These are phyloP conservation scores for Pythium brassicae DNA, from an alignment of 352 stramenopile species.

Conservation along the genomic window DNA sequence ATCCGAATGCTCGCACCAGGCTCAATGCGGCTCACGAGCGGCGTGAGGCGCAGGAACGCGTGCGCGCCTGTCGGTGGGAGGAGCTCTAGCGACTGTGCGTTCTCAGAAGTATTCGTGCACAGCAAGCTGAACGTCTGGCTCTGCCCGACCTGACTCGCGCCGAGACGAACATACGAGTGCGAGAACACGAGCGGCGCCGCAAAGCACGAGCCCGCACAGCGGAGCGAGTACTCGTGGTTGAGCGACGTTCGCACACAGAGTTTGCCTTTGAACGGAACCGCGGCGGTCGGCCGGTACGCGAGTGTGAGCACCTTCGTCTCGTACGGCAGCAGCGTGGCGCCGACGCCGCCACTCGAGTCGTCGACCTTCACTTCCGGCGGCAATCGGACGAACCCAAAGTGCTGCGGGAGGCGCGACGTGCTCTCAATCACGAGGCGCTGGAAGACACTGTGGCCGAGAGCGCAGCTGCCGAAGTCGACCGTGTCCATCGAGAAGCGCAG, in stretches of 20 bases:
- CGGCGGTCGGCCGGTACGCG: constrained; percentile 26
- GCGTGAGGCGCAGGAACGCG: constrained; percentile 49
- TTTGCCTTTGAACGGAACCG: constrained; percentile 1
- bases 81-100: constrained; percentile 23
- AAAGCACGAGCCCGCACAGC: constrained; percentile 26
- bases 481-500: constrained; percentile 11
- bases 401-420: constrained; percentile 25
- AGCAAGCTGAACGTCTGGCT: constrained; percentile 26
- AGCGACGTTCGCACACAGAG: constrained; percentile 34
- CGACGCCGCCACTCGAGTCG: constrained; percentile 23
- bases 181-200: constrained; percentile 29
- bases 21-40: constrained; percentile 49
- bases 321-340: constrained; percentile 24
- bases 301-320: constrained; percentile 23
- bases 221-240: constrained; percentile 27
- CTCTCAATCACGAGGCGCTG: constrained; percentile 28
- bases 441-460: constrained; percentile 32
- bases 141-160: constrained; percentile 33
- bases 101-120: constrained; percentile 31
- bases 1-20: constrained; percentile 46
- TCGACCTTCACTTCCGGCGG: constrained; percentile 24
- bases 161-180: constrained; percentile 27
- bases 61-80: constrained; percentile 20
- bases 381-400: constrained; percentile 21
- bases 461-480: constrained; percentile 34